phyloP scores from a whole-genome alignment of 2,329 filamentous ascomycete genomes.

The Epichloe baconii region DNA sequence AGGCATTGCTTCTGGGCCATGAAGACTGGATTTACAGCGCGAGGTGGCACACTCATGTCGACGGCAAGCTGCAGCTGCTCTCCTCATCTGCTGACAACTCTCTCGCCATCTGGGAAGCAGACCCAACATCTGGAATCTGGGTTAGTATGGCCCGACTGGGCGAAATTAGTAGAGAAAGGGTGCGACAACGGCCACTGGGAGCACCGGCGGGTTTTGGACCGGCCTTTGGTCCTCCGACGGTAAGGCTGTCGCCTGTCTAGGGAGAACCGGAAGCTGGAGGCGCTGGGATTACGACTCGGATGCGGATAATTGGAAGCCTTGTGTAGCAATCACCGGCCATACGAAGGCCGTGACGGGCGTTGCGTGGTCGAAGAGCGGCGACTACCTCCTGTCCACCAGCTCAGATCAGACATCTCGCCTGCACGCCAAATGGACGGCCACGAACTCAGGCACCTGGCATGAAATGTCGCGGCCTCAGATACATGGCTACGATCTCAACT shows the following conservation, averaged over 20 bases:
- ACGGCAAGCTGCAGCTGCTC: conserved; percentile 55
- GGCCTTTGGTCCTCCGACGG: conserved; percentile 81
- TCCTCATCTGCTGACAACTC: conserved; percentile 94
- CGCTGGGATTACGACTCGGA: conserved; percentile 56
- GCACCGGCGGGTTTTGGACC: conserved; percentile 92
- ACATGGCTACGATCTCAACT: conserved; percentile 96
- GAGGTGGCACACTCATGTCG: conserved; percentile 48
- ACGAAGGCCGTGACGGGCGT: conserved; percentile 69
- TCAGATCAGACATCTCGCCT: conserved; percentile 87
- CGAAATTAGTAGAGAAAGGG: conserved; percentile 93
- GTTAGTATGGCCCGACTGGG: conserved; percentile 73
- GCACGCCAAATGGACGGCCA: conserved; percentile 62
- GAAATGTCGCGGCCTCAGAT: conserved; percentile 94
- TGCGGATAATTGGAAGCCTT: conserved; percentile 61
- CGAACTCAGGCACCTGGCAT: conserved; percentile 57
- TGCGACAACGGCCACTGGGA: conserved; percentile 90
- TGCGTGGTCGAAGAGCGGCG: conserved; percentile 69
- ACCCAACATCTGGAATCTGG: conserved; percentile 79
- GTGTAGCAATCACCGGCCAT: conserved; percentile 71
- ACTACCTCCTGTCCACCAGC: conserved; percentile 78
- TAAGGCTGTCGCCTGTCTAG: conserved; percentile 63
- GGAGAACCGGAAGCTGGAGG: conserved; percentile 87
- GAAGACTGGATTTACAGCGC: conserved; percentile 98
- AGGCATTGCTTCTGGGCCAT: conserved; percentile 84
- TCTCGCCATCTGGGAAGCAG: conserved; percentile 81